Conservation (phyloP, 352 stramenopile species). For the Phytopythium helicoides region DNA sequence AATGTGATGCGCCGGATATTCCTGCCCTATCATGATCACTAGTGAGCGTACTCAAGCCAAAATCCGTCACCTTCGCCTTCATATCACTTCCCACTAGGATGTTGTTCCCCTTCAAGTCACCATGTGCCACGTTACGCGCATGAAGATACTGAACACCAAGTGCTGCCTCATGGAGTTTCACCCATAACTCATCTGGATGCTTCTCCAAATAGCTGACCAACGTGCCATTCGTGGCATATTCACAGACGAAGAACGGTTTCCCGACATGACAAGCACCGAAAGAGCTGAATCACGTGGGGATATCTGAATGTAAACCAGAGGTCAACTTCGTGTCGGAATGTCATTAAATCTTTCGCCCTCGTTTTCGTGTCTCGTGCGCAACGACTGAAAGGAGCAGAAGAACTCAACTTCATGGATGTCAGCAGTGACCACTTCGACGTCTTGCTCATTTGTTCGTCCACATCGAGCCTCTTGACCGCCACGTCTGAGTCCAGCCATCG, state of each 20-base stretch:
- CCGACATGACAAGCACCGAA: conserved; percentile 16
- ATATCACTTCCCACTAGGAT: conserved; percentile 23
- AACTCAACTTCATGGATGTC: no score
- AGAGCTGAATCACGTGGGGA: conserved; percentile 18
- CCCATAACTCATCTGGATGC: conserved; percentile 18
- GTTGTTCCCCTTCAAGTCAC: conserved; percentile 33
- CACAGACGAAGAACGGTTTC: conserved; percentile 22
- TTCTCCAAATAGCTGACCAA: conserved; percentile 13
- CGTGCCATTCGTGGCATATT: conserved; percentile 10
- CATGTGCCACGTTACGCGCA: conserved; percentile 22
- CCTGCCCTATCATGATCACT: background rate
- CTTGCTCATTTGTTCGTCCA: no score
- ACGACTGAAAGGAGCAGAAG: no score
- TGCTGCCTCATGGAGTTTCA: conserved; percentile 20
- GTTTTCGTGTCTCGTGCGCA: no score
- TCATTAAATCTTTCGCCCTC: background rate
- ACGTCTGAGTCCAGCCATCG: conserved; percentile 14
- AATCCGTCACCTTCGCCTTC: conserved; percentile 26
- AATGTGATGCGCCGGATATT: conserved; percentile 8
- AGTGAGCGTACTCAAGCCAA: conserved; percentile 14
- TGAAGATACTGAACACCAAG: conserved; percentile 34
- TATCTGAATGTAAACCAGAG: conserved; percentile 13
- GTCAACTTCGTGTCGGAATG: conserved; percentile 1
- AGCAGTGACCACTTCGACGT: no score
- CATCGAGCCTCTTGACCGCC: conserved; percentile 8